Conservation (phyloP, 2,329 filamentous ascomycete species). For the Hymenoscyphus linearis region DNA sequence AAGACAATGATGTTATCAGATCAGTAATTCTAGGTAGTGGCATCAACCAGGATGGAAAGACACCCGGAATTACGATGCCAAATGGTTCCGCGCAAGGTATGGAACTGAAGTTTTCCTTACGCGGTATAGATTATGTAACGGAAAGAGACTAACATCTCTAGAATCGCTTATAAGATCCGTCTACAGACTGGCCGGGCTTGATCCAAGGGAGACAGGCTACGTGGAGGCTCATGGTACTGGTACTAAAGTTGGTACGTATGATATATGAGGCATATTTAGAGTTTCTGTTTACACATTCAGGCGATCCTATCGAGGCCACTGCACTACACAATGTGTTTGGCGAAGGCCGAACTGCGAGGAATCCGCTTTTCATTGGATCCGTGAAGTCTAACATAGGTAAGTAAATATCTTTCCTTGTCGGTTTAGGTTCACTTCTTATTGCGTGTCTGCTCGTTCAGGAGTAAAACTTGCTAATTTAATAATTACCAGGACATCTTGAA, state of each 20-base stretch:
- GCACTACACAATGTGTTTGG: constrained; percentile 26
- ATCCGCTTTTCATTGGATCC: constrained; percentile 23
- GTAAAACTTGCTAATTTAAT: not conserved
- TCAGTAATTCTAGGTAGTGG: constrained; percentile 48
- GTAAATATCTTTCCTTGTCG: too few species aligned
- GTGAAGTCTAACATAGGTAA: constrained; percentile 26
- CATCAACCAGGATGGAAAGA: constrained; percentile 55
- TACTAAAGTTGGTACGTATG: constrained; percentile 11
- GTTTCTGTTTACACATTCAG: not conserved
- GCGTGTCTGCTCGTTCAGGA: not conserved
- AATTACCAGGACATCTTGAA: constrained; percentile 21
- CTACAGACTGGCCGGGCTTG: constrained; percentile 13
- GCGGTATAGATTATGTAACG: too few species aligned
- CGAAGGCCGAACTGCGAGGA: constrained; percentile 20
- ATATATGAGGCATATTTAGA: not conserved
- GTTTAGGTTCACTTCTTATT: not conserved
- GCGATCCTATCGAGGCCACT: constrained; percentile 22
- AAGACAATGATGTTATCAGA: constrained; percentile 52
- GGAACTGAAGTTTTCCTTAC: not conserved
- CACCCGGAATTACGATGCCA: constrained; percentile 51
- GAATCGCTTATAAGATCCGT: constrained; percentile 25
- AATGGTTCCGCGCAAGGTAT: constrained; percentile 39
- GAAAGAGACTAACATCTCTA: constrained; percentile 10
- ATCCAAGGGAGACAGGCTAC: constrained; percentile 17
- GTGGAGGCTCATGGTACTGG: constrained; percentile 20